Percentiles rank a stretch among this genome's conserved stretches.
phyloP scores from a whole-genome alignment of 495 filamentous ascomycete species.

The Lindgomyces ingoldianus region DNA sequence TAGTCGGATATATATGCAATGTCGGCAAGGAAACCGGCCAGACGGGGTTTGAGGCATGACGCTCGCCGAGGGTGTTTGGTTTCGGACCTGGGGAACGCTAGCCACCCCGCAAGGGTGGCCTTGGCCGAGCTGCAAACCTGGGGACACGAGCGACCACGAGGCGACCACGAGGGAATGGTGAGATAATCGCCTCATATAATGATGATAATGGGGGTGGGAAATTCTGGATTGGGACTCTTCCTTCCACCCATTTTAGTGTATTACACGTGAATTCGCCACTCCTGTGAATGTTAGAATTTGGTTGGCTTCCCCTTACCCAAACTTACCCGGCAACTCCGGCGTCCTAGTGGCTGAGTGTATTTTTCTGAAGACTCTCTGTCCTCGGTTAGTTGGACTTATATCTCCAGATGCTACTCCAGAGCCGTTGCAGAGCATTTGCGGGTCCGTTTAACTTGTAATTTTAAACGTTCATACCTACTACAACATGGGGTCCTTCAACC shows the following conservation, averaged over 20 bases:
- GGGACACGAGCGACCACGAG: neutral
- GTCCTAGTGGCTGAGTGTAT: neutral
- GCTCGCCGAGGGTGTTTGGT: constrained; percentile 15
- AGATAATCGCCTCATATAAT: neutral
- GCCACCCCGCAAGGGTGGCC: constrained; percentile 5
- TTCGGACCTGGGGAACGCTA: constrained; percentile 12
- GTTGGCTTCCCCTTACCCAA: neutral
- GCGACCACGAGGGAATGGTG: neutral
- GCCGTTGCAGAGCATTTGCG: too few species aligned
- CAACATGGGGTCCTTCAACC: too few species aligned
- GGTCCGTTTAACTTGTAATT: too few species aligned
- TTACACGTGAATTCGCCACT: neutral
- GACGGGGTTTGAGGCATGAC: constrained; percentile 6
- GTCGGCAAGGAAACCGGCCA: constrained; percentile 18
- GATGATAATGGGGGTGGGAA: neutral
- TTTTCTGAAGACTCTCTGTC: too few species aligned
- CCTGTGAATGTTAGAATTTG: neutral
- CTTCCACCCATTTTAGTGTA: neutral
- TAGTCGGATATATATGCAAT: neutral
- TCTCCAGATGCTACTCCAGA: too few species aligned
- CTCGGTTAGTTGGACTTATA: too few species aligned
- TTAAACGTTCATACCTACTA: too few species aligned
- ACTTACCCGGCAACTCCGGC: neutral
- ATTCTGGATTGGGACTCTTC: neutral
- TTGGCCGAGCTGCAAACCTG: neutral